Base-by-base conservation (phyloP, 2,329 filamentous ascomycete species). In the Colletotrichum lupini region DNA sequence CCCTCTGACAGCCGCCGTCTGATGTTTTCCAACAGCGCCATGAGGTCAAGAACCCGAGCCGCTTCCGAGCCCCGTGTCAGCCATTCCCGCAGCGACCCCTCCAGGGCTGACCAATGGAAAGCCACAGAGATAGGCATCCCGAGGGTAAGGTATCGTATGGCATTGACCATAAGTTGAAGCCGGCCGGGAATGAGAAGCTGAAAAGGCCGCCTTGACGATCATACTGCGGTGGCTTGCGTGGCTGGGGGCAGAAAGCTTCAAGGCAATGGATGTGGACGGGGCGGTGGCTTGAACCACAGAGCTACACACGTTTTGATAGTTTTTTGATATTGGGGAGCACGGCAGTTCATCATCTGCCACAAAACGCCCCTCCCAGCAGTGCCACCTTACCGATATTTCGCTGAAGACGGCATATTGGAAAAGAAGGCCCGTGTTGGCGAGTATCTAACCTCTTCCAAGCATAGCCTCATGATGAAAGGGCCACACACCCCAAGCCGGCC, bases 1-100 rank as follows among this genome's bases (percentile, higher is more conserved):
- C 35, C 35, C 53, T 65, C 70, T 70, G 70, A 65, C 70, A 73
- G 70, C 70, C 70, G 67, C 60, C 70, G 70, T 73, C 70, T 70
- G 70, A 73, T 73, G 70, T 73, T 53, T 58, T 24, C 30, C 30
- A 11, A 19, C 60, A 37, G 32, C 66, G 67, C 70, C 55, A 65
- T 65, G 70, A 70, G 59, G 66, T 69, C 70, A 70, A 60, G 22
- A 61, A 52, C 26, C 42, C 26, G 28, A 52, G 49, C 63, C 46
- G 49, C 30, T 14, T 37, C n/a, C 61, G 30, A 64, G 61, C 30
- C 32, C 11, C 8, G 53, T 11, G 42, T 24, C 46, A 69, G 69
- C 60, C 67, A 70, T 60, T 73, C 60, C 67, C 70, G 56, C 58
- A 42, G 55, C 55, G 55, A 32, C 28, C n/a, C 22, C 56, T 49